These are phyloP conservation scores for Epichloe scottii DNA, from an alignment of 2,329 filamentous ascomycete species.

Conservation along the genomic window DNA sequence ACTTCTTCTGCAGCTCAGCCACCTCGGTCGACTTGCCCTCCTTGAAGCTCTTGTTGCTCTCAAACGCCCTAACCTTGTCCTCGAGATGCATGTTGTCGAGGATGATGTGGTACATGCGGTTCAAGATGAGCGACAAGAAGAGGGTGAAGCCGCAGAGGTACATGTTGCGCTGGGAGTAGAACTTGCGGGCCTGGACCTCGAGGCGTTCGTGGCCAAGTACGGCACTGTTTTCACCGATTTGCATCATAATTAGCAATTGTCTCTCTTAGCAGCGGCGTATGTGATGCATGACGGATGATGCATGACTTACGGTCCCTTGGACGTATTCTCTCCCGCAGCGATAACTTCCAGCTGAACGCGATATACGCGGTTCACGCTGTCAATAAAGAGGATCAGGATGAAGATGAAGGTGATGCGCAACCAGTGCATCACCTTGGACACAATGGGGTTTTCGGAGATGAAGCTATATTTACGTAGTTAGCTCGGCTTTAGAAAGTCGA, in stretches of 20 bases:
- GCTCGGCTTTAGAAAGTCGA: neutral
- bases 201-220: constrained; percentile 87
- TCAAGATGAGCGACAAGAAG: constrained; percentile 95
- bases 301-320: constrained; percentile 32
- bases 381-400: constrained; percentile 94
- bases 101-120: constrained; percentile 98
- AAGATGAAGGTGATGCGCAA: constrained; percentile 99
- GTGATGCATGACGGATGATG: neutral
- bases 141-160: constrained; percentile 99
- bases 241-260: no score
- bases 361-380: constrained; percentile 92
- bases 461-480: constrained; percentile 42
- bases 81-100: constrained; percentile 83
- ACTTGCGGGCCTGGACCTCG: constrained; percentile 98
- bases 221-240: constrained; percentile 24
- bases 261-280: neutral
- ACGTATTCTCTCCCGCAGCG: constrained; percentile 48
- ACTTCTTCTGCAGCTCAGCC: constrained; percentile 52
- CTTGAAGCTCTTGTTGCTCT: constrained; percentile 60
- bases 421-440: constrained; percentile 93
- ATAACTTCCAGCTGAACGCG: constrained; percentile 85
- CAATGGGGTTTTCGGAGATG: constrained; percentile 73
- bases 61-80: constrained; percentile 76
- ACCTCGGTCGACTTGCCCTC: constrained; percentile 69
- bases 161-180: constrained; percentile 99